Percentiles rank a stretch among this genome's conserved stretches.
These are phyloP conservation scores for Globisporangium nunn DNA, from an alignment of 352 stramenopile species.

Conservation along the genomic window DNA sequence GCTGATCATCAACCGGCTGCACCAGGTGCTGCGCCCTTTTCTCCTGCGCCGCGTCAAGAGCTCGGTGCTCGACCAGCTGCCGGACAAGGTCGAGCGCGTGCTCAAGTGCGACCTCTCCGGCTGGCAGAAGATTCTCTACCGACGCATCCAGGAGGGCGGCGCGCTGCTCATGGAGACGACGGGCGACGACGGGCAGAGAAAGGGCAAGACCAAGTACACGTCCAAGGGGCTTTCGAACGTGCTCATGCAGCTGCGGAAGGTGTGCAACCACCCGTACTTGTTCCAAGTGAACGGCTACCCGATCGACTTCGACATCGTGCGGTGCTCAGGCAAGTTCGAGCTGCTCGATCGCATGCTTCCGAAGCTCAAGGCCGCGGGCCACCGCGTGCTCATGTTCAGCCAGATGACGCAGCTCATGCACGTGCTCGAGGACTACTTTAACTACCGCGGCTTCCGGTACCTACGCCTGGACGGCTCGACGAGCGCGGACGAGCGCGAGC, in stretches of 20 bases:
- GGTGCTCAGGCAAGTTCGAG: slow-evolving; percentile 91
- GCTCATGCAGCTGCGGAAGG: slow-evolving; percentile 85
- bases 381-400: slow-evolving; percentile 88
- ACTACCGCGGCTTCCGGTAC: slow-evolving; percentile 90
- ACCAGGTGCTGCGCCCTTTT: slow-evolving; percentile 83
- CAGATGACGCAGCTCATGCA: slow-evolving; percentile 90
- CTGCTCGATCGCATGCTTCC: slow-evolving; percentile 96
- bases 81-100: slow-evolving; percentile 83
- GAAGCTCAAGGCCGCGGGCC: slow-evolving; percentile 90
- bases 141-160: slow-evolving; percentile 83
- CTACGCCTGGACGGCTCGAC: slow-evolving; percentile 95
- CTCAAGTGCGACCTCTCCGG: slow-evolving; percentile 83
- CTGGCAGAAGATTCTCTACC: slow-evolving; percentile 87
- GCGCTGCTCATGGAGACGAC: slow-evolving; percentile 75
- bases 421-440: slow-evolving; percentile 88
- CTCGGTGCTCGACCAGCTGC: slow-evolving; percentile 80
- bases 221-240: slow-evolving; percentile 84
- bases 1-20: slow-evolving; percentile 84
- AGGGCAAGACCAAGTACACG: slow-evolving; percentile 79
- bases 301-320: slow-evolving; percentile 83
- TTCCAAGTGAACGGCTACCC: slow-evolving; percentile 82
- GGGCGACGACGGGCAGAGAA: slow-evolving; percentile 47
- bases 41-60: slow-evolving; percentile 81
- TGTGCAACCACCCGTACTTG: slow-evolving; percentile 87
- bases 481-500: slow-evolving; percentile 94